Conservation (phyloP, 78 protist genomes). For the Pelomyxa schiedti region DNA sequence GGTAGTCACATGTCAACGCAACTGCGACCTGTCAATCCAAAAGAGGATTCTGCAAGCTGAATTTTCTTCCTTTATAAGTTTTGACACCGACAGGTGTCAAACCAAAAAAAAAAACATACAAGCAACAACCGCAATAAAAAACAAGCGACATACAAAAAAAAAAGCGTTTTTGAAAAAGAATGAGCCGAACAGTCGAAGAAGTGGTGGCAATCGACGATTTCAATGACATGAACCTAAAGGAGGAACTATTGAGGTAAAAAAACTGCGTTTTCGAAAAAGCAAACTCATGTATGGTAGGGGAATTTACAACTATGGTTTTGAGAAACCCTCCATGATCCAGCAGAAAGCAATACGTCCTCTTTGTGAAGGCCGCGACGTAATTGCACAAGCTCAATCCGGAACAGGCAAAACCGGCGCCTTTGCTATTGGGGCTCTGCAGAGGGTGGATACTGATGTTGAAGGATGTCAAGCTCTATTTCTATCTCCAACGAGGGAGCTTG, state of each 20-base stretch:
- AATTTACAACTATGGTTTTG: conserved; percentile 94
- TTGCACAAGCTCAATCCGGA: conserved; percentile 99
- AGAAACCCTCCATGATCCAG: conserved; percentile 98
- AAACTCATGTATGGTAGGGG: conserved; percentile 55
- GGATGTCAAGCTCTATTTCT: conserved; percentile 89
- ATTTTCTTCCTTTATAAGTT: no score
- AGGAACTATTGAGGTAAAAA: conserved; percentile 84
- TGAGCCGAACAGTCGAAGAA: no score
- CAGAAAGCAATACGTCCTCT: conserved; percentile 92
- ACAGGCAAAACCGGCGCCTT: conserved; percentile 99
- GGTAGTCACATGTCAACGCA: no score
- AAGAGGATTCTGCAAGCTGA: no score
- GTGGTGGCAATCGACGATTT: conserved; percentile 75
- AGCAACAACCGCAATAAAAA: no score
- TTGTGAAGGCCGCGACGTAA: conserved; percentile 75
- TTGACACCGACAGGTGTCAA: no score
- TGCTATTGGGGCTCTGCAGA: conserved; percentile 71
- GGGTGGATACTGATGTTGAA: conserved; percentile 36
- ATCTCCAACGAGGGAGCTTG: conserved; percentile 99
- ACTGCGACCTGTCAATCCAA: no score
- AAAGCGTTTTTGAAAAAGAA: no score
- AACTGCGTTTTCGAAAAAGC: conserved; percentile 57
- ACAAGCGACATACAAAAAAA: no score
- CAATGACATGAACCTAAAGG: conserved; percentile 84
- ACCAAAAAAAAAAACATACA: no score